Evolutionary conservation across 768 basidiomycete species (phyloP), one percentile per base, ranked within the genome.

Genomic region (Phallus indusiatus): DNA sequence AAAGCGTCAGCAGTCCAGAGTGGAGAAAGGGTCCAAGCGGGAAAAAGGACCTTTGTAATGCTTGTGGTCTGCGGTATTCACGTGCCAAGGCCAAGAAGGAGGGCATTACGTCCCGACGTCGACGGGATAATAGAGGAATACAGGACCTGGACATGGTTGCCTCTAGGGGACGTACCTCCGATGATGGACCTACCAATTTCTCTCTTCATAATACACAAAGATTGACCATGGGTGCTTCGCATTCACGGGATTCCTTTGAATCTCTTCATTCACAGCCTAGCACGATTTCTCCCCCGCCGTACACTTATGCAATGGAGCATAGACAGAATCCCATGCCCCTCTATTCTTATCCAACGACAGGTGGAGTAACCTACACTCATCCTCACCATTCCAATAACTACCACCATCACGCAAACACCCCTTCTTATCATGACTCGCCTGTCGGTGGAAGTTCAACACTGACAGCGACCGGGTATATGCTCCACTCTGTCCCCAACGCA

Each of bases 11-110:
- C 8, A 92, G 90, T 67, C 91, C 91, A 0, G 91, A 94, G 70
- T 94, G 91, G 91, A 76, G 91, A 68, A 94, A 94, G 71, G 91
- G 91, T 18, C 89, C 90, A 55, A 90, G 81, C 66, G 91, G 91
- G 24, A 87, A 88, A 71, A 94, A 94, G 72, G 90, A 94, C 70
- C 77, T 94, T 24, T 94, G 91, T 70, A 94, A 94, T 74, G 91
- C 91, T 86, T 93, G 90, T 69, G 90, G 90, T 21, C 77, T 94
- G 61, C 84, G 90, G 50, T 93, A 83, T 71, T 90, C 91, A 62
- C 85, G 90, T 59, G 88, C 88, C 55, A 82, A 88, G 66, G 91
- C 91, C 59, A 94, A 94, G 75, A 90, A 90, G 69, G 89, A 88
- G 72, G 91, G 85, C 53, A 62, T 47, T 34, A 61, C 17, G 54